Evolutionary conservation across 352 stramenopile species (phyloP).

Genomic region (Phytophthora europaea): DNA sequence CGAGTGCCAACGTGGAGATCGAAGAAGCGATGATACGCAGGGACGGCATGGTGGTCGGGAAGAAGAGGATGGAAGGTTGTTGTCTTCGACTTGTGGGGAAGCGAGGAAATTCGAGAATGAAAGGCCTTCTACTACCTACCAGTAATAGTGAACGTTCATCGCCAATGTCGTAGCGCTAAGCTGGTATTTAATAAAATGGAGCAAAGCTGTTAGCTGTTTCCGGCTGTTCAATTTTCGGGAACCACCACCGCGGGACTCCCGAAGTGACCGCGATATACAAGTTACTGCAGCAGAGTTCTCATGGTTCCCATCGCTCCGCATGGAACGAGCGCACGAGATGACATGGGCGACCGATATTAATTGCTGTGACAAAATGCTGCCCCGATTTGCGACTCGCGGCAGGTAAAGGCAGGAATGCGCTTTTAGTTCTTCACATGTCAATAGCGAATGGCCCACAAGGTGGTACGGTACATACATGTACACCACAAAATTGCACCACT

Average conservation of each 20-base stretch:
- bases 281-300: neutral
- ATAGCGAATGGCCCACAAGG: neutral
- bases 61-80: neutral
- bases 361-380: neutral
- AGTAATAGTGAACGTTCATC: neutral
- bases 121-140: neutral
- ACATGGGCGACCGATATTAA: neutral
- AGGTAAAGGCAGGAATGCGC: neutral
- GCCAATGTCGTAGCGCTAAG: neutral
- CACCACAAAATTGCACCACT: slow-evolving; percentile 1
- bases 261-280: neutral
- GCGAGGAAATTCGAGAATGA: slow-evolving; percentile 23
- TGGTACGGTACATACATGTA: slow-evolving; percentile 5
- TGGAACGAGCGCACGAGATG: slow-evolving; percentile 13
- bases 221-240: slow-evolving; percentile 9
- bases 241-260: no score
- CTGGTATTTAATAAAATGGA: neutral
- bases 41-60: slow-evolving; percentile 10
- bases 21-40: slow-evolving; percentile 11
- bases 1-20: slow-evolving; percentile 14
- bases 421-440: neutral
- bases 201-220: slow-evolving; percentile 6
- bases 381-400: neutral
- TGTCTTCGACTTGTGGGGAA: slow-evolving; percentile 10
- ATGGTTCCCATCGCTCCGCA: slow-evolving; percentile 12